phyloP scores from a whole-genome alignment of 805 yeast genomes.

The Debaryomyces prosopidis region DNA sequence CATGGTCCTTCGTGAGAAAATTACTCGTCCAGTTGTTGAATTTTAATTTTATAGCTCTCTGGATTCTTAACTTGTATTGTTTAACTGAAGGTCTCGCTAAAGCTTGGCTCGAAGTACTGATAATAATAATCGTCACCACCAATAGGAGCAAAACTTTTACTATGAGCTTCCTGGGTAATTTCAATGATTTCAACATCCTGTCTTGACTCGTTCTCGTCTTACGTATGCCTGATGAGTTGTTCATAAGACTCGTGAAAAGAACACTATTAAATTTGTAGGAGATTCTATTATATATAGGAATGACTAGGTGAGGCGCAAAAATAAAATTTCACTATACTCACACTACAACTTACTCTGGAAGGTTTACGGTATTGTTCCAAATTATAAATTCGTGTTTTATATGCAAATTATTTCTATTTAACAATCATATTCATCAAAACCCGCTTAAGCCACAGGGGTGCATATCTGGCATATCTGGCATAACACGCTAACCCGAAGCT shows the following conservation, averaged over 20 bases:
- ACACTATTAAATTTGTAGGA: too few relatives aligned
- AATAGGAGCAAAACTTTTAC: slow-evolving; percentile 11
- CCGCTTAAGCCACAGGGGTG: too few relatives aligned
- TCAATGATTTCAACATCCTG: slow-evolving; percentile 8
- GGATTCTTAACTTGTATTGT: slow-evolving; percentile 13
- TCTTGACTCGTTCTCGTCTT: not conserved
- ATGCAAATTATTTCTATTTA: too few relatives aligned
- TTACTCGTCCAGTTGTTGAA: slow-evolving; percentile 18
- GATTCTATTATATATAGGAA: not conserved
- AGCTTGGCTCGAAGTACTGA: slow-evolving; percentile 3
- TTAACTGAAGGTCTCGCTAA: slow-evolving; percentile 8
- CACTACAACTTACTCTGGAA: not conserved
- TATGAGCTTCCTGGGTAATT: slow-evolving; percentile 9
- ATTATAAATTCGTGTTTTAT: not conserved
- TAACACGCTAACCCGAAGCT: too few relatives aligned
- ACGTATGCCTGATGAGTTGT: too few relatives aligned
- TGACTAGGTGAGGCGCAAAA: not conserved
- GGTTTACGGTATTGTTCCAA: not conserved
- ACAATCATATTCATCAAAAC: too few relatives aligned
- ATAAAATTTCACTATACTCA: not conserved
- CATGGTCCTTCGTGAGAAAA: slow-evolving; percentile 15
- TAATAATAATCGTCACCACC: slow-evolving; percentile 8
- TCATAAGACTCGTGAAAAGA: too few relatives aligned
- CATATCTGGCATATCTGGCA: too few relatives aligned
- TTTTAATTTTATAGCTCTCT: slow-evolving; percentile 15